Percentiles rank a stretch among this genome's conserved stretches.
Evolutionary conservation across 305 asterid genomes (phyloP).

Genomic region (Solanum hybrid): DNA sequence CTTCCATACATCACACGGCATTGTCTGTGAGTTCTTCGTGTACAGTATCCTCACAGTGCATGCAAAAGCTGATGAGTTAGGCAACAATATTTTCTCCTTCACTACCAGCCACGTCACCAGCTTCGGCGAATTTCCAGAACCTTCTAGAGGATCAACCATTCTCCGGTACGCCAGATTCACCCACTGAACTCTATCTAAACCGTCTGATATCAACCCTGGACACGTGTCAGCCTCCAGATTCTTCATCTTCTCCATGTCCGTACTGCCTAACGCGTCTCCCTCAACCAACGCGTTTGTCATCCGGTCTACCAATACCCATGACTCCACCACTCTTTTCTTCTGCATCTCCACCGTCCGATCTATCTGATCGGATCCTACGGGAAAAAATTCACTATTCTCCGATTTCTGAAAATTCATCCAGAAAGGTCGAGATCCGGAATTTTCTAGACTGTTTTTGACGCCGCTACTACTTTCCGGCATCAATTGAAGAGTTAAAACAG

Average conservation of each 20-base stretch:
- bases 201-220: constrained; percentile 22
- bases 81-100: constrained; percentile 1
- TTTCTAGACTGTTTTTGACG: neutral
- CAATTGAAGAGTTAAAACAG: constrained; percentile 5
- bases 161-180: constrained; percentile 18
- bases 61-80: constrained; percentile 8
- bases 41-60: constrained; percentile 16
- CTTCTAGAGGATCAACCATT: constrained; percentile 15
- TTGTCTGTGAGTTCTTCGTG: neutral
- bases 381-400: neutral
- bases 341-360: neutral
- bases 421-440: neutral
- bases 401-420: constrained; percentile 1
- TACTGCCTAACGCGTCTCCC: neutral
- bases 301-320: constrained; percentile 14
- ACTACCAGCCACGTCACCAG: constrained; percentile 11
- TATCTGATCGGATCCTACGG: neutral
- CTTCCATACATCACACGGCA: constrained; percentile 38
- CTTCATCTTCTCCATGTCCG: constrained; percentile 17
- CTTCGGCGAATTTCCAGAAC: neutral
- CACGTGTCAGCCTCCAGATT: constrained; percentile 14
- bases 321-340: constrained; percentile 9
- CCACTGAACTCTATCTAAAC: constrained; percentile 13
- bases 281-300: constrained; percentile 10
- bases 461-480: constrained; percentile 5